Conservation (phyloP, 192 early-diverging fungal species). For the Paraglomus brasilianum region DNA sequence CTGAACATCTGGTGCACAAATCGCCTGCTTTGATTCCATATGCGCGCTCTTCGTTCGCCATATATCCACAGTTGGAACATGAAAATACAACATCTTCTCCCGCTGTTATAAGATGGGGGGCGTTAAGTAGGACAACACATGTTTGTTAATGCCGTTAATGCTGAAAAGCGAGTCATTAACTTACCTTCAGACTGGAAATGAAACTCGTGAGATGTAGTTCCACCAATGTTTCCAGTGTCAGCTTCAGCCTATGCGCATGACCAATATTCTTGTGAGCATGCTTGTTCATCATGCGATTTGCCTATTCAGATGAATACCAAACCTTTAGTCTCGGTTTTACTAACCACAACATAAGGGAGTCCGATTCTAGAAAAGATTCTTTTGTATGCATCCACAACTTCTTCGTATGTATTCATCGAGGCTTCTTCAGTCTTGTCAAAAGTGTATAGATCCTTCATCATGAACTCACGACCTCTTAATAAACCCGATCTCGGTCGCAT, state of each 20-base stretch:
- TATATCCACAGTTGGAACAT: slow-evolving; percentile 75
- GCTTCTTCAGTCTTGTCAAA: slow-evolving; percentile 72
- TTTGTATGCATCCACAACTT: slow-evolving; percentile 73
- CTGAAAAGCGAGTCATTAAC: not conserved
- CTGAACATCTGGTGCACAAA: slow-evolving; percentile 41
- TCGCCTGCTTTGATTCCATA: slow-evolving; percentile 51
- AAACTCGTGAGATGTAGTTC: slow-evolving; percentile 86
- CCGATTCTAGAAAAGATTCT: slow-evolving; percentile 75
- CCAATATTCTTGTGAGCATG: not conserved
- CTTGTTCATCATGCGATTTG: not conserved
- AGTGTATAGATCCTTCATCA: slow-evolving; percentile 96
- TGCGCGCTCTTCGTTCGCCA: slow-evolving; percentile 84
- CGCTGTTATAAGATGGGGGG: slow-evolving; percentile 31
- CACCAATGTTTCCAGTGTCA: slow-evolving; percentile 91
- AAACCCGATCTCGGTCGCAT: slow-evolving; percentile 79
- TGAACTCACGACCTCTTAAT: slow-evolving; percentile 83
- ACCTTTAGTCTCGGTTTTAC: slow-evolving; percentile 14
- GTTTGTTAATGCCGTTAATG: no score
- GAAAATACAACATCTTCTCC: slow-evolving; percentile 82
- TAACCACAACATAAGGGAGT: slow-evolving; percentile 72
- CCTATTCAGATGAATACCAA: not conserved
- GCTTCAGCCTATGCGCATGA: slow-evolving; percentile 42
- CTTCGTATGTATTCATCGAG: slow-evolving; percentile 74
- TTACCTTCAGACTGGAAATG: slow-evolving; percentile 71
- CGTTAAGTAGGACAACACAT: no score